Base-by-base conservation (phyloP, 176 grass and related monocot genomes). In the Puccinellia tenuiflora region DNA sequence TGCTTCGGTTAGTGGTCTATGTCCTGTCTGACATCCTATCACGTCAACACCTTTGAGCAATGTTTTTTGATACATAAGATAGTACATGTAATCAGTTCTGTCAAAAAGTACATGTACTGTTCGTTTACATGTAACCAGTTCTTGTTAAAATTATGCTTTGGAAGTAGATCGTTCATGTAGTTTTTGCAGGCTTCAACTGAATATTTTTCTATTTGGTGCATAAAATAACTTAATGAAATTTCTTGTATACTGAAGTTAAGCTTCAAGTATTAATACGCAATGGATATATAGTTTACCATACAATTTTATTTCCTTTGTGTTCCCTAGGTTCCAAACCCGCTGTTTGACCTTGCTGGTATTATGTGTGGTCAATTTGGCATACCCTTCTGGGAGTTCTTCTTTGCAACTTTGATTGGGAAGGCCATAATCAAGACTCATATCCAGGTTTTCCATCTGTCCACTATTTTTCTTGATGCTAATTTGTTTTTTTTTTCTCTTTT, bases 281-380 rank as follows among this genome's bases (percentile, higher is more conserved):
- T 60, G 70, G 21, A 75, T 51, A 15, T 61, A 85, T 68, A 48
- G 33, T 25, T 31, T 40, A 47, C 40, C 62, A 68, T 26, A 21
- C 10, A 30, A 53, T 53, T 67, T 61, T 50, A 70, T 86, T 51
- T 86, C 30, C 20, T 45, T 76, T 79, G 42, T 40, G 4, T 47
- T 78, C 78, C 39, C 67, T 81, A 92, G 96, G 93, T 99, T 54
- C 96, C 96, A 17, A 99, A 99, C 30, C 96, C 96, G 3, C 86
- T 99, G 75, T 99, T 99, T 86, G 96, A 99, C 82, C 89, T 96
- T 82, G 93, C 93, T 73, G 96, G 96, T 77, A 99, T 99, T 63
- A 94, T 99, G 96, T 99, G 96, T 79, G 96, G 96, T 35, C 96
- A 99, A 96, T 92, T 99, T 90, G 91, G 93, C 24, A 81, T 99